Evolutionary conservation across 1,139 yeast genomes (phyloP), one percentile per base, ranked within the genome.

Genomic region (Candida sp.): DNA sequence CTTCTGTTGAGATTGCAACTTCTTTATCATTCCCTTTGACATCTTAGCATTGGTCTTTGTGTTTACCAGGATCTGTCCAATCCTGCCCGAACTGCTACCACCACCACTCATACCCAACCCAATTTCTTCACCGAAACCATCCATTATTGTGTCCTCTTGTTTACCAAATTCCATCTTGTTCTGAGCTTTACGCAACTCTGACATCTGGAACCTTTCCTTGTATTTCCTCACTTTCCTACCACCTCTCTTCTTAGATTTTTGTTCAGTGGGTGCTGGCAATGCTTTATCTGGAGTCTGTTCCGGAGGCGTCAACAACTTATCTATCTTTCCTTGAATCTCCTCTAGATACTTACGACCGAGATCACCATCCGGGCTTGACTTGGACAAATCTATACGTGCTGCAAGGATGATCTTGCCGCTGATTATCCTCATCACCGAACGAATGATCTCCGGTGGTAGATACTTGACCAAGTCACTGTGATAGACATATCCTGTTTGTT

Each of bases 101-200:
- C 70, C 61, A 40, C 78, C 79, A 48, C 86, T 78, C 91, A 90
- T 83, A 4, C 97, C 97, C 50, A 90, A 63, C 0, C 97, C 97
- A 39, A 88, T 76, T 58, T 90, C 96, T 56, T 90, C 94, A 9
- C 96, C 97, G 63, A 75, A 86, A 0, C 83, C 75, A 58, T 87
- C 91, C 54, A 77, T 76, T 3, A 80, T 74, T 0, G 86, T 78
- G 32, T 81, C 86, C 63, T 90, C 96, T 54, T 77, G 76, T 58
- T 85, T 80, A 6, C 96, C 97, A 70, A 93, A 93, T 46, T 81
- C 88, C 83, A 93, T 80, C 59, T 90, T 83, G 64, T 93, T 92
- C 60, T 91, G 96, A 2, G 96, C 89, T 59, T 85, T 86, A 37
- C 93, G 86, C 42, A 90, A 66, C 48, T 92, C 96, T 0, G 97